Evolutionary conservation across 1,284 basidiomycete genomes (phyloP), one percentile per base, ranked within the genome.

Genomic region (Veloporphyrellus conicus): DNA sequence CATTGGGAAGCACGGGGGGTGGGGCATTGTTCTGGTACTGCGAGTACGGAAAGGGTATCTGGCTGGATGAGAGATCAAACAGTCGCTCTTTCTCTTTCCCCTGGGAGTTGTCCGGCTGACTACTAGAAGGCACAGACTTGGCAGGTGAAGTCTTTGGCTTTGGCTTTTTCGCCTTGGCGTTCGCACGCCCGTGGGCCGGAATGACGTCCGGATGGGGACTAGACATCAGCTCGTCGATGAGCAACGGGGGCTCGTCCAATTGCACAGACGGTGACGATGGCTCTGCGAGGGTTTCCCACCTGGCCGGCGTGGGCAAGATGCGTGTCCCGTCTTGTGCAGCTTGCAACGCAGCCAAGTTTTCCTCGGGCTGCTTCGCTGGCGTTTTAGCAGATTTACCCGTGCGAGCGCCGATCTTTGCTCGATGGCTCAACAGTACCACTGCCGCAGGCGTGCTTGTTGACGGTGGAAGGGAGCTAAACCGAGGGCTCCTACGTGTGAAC

Each of bases 31-130:
- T 32, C 18, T 46, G 60, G 53, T 63, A 67, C 52, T 77, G 75
- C 6, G 77, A 75, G 56, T 74, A 73, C 9, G 73, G 72, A 52
- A 77, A 74, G 2, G 70, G 62, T 40, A 67, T 54, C 54, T 75
- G 76, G 50, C 69, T 77, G 48, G 72, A 67, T 28, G 71, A 66
- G 10, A 59, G 64, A 32, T 74, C 56, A 52, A 78, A 78, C 41
- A 74, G 52, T 14, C 71, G 70, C 33, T 61, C 58, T 38, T 59
- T 55, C 29, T 52, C 58, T 38, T 59, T 55, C 29, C 52, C 54
- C 34, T 52, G 51, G 7, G 54, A 34, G 15, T 6, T 50, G 25
- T 40, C 22, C 6, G 45, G 41, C 12, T 32, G 41, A 6, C 20
- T 34, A 3, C 7, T 20, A 4, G 54, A 39, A 25, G 42, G 10